Conservation (phyloP, 2,329 filamentous ascomycete species). For the Ilyonectria destructans region DNA sequence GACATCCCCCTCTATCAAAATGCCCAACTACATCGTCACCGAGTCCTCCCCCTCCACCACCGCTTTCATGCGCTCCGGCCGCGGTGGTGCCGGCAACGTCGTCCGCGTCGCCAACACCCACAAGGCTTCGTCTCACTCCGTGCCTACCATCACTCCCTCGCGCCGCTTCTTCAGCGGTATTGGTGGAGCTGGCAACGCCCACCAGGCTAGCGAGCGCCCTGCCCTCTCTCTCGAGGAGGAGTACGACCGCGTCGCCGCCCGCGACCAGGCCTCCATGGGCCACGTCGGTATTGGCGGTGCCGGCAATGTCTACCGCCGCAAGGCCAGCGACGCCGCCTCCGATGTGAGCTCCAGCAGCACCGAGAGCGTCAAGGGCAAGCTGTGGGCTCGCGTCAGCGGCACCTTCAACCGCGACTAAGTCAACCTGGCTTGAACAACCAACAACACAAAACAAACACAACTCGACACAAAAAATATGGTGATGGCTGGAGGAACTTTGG, state of each 20-base stretch:
- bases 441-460: conserved; percentile 11
- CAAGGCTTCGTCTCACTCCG: conserved; percentile 60
- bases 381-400: conserved; percentile 55
- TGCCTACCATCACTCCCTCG: conserved; percentile 58
- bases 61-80: conserved; percentile 65
- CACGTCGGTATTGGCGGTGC: conserved; percentile 79
- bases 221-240: conserved; percentile 68
- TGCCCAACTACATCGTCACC: conserved; percentile 55
- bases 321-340: conserved; percentile 53
- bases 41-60: conserved; percentile 53
- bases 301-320: conserved; percentile 74
- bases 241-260: conserved; percentile 61
- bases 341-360: conserved; percentile 59
- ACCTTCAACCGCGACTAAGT: conserved; percentile 52
- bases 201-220: conserved; percentile 62
- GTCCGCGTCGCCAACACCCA: conserved; percentile 64
- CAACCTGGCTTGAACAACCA: background rate
- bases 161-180: conserved; percentile 76
- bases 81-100: conserved; percentile 72
- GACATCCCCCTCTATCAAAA: conserved; percentile 35
- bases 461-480: conserved; percentile 7
- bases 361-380: conserved; percentile 51
- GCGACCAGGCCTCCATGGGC: conserved; percentile 65
- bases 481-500: conserved; percentile 8
- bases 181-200: conserved; percentile 77